Percentiles rank a stretch among this genome's conserved stretches.
phyloP scores from a whole-genome alignment of 1,139 yeast genomes.

The Geotrichum citri-aurantii region DNA sequence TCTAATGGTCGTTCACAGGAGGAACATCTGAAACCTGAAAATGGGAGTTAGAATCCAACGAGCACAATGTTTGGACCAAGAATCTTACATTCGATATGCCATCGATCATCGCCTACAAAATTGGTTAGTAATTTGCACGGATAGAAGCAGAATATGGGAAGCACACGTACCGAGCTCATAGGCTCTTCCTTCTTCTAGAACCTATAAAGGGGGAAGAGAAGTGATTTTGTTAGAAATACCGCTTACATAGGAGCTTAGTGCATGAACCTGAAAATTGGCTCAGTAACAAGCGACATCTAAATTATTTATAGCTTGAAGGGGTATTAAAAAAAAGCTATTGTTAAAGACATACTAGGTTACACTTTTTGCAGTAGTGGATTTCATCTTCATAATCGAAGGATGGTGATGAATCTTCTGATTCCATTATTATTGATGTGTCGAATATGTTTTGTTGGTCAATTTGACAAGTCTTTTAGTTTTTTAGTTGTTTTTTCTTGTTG shows the following conservation, averaged over 20 bases:
- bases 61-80: too few relatives aligned
- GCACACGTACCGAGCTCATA: slow-evolving; percentile 36
- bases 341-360: slow-evolving; percentile 29
- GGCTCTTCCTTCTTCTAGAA: slow-evolving; percentile 40
- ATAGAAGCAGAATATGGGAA: neutral
- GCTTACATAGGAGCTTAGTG: neutral
- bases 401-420: slow-evolving; percentile 14
- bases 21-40: slow-evolving; percentile 62
- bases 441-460: neutral
- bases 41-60: neutral
- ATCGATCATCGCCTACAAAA: slow-evolving; percentile 74
- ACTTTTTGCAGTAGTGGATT: slow-evolving; percentile 34
- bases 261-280: neutral
- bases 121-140: slow-evolving; percentile 13
- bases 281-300: neutral
- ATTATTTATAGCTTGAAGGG: neutral
- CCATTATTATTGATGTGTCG: slow-evolving; percentile 3
- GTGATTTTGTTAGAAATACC: neutral
- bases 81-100: slow-evolving; percentile 64
- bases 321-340: too few relatives aligned
- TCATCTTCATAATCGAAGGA: slow-evolving; percentile 27
- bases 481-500: neutral
- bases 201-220: slow-evolving; percentile 20
- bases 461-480: too few relatives aligned
- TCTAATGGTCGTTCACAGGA: slow-evolving; percentile 74